Evolutionary conservation across 129 eudicot genomes (phyloP).

Genomic region (Silybum marianum): DNA sequence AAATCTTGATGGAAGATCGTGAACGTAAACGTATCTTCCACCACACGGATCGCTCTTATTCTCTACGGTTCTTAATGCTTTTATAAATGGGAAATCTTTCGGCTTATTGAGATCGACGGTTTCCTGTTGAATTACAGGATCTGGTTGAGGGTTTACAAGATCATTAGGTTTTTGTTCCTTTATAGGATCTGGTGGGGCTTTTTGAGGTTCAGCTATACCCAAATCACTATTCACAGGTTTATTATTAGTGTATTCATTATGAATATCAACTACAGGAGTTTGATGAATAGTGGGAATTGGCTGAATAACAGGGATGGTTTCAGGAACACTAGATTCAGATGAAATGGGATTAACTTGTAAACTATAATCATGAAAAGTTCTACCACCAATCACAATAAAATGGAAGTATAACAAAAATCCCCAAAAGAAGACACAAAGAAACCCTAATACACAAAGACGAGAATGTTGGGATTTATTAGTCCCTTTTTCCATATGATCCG

Average conservation of each 20-base stretch:
- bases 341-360: constrained; percentile 32
- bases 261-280: neutral
- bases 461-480: constrained; percentile 50
- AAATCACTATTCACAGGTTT: constrained; percentile 27
- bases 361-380: constrained; percentile 31
- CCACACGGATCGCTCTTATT: constrained; percentile 68
- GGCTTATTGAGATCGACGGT: neutral
- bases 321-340: neutral
- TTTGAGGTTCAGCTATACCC: neutral
- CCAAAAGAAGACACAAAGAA: constrained; percentile 76
- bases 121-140: neutral
- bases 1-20: constrained; percentile 57
- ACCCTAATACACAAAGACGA: constrained; percentile 64
- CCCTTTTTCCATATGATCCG: constrained; percentile 75
- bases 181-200: constrained; percentile 6
- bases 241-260: neutral
- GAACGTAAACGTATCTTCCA: constrained; percentile 58
- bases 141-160: neutral
- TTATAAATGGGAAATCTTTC: constrained; percentile 49
- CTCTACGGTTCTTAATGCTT: constrained; percentile 77
- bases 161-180: neutral
- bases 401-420: constrained; percentile 70
- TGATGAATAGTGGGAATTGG: constrained; percentile 5
- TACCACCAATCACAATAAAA: constrained; percentile 66
- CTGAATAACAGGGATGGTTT: constrained; percentile 28